A percentile compares a stretch with the other conserved stretches of the same genome.
phyloP scores from a whole-genome alignment of 2,329 filamentous ascomycete genomes.

The Colletotrichum endophyticum region DNA sequence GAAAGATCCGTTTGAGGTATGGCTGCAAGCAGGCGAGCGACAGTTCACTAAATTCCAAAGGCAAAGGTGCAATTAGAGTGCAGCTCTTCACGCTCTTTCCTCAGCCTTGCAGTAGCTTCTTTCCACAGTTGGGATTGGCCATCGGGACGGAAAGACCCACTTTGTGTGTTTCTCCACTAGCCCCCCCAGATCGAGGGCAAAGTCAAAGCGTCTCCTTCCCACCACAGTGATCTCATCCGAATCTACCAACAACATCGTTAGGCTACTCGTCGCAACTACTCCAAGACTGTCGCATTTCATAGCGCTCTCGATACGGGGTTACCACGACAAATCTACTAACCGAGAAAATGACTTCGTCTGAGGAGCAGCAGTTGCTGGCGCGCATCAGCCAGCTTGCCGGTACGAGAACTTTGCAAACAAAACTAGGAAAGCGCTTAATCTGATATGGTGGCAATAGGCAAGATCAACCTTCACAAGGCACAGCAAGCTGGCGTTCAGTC shows the following conservation, averaged over 20 bases:
- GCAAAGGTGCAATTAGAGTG: not conserved
- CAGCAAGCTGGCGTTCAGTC: slow-evolving; percentile 53
- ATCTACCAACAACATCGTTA: not conserved
- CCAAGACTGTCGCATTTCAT: not conserved
- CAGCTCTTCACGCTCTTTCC: slow-evolving; percentile 1
- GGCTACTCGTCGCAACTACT: not conserved
- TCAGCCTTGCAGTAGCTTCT: slow-evolving; percentile 18
- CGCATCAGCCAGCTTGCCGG: slow-evolving; percentile 58
- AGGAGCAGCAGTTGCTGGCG: slow-evolving; percentile 58
- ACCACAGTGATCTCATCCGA: not conserved
- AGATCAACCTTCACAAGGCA: slow-evolving; percentile 82
- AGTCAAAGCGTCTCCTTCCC: slow-evolving; percentile 3
- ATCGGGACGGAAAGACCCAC: not conserved
- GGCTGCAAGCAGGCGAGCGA: not conserved
- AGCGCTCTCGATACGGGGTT: not conserved
- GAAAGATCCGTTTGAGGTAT: not conserved
- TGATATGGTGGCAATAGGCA: slow-evolving; percentile 52
- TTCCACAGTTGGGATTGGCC: slow-evolving; percentile 3
- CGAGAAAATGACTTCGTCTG: slow-evolving; percentile 33
- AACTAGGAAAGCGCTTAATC: slow-evolving; percentile 19
- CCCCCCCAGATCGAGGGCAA: not conserved
- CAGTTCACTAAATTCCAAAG: not conserved
- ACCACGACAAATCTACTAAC: not conserved
- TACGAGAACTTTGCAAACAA: slow-evolving; percentile 24
- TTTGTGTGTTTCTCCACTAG: not conserved